Evolutionary conservation across 2,329 filamentous ascomycete species (phyloP).

Genomic region (Sarocladium strictum): DNA sequence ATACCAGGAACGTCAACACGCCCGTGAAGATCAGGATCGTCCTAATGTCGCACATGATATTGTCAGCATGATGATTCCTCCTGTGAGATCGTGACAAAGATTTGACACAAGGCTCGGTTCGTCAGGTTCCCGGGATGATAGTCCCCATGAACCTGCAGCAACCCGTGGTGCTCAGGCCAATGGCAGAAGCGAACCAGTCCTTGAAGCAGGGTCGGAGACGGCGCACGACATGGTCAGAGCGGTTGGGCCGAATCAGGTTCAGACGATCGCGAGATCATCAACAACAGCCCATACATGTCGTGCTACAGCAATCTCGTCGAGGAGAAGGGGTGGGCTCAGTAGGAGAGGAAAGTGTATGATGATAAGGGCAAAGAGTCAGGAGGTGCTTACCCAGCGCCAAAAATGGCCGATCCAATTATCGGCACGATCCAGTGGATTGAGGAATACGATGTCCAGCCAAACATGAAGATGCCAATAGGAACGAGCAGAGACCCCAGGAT

Average conservation of each 20-base stretch:
- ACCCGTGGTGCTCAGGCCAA: not conserved
- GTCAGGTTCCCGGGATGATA: not conserved
- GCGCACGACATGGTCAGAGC: not conserved
- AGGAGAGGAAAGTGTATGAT: not conserved
- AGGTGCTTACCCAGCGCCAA: slow-evolving; percentile 60
- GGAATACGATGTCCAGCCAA: slow-evolving; percentile 77
- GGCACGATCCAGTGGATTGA: slow-evolving; percentile 71
- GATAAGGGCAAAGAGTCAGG: not conserved
- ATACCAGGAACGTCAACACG: slow-evolving; percentile 82
- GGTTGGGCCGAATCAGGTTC: slow-evolving; percentile 1
- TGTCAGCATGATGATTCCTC: not conserved
- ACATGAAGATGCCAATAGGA: slow-evolving; percentile 78
- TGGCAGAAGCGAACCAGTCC: not conserved
- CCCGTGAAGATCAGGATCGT: slow-evolving; percentile 75
- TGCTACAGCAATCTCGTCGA: not conserved
- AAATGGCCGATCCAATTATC: slow-evolving; percentile 66
- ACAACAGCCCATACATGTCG: not conserved
- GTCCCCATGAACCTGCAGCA: not conserved
- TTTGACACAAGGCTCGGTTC: slow-evolving; percentile 20
- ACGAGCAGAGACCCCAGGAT: slow-evolving; percentile 72
- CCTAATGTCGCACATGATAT: slow-evolving; percentile 35
- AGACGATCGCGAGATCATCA: slow-evolving; percentile 5
- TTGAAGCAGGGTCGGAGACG: not conserved
- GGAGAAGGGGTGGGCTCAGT: not conserved
- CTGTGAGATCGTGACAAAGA: slow-evolving; percentile 23